Base-by-base conservation (phyloP, 1,284 basidiomycete genomes). In the Rhodotorula sp. region DNA sequence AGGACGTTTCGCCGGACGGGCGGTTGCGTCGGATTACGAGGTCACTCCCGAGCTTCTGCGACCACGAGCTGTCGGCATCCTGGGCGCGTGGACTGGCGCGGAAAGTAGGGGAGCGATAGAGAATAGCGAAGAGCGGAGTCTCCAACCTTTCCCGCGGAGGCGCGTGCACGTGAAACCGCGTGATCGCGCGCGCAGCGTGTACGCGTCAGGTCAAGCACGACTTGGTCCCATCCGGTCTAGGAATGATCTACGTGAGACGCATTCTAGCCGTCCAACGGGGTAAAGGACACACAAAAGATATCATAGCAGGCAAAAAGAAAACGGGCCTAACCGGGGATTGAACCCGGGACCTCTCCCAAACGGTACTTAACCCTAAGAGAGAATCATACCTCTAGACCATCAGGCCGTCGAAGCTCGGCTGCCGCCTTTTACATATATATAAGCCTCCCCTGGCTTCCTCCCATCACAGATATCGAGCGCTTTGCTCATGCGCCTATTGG, bases 371-470 rank as follows among this genome's bases (percentile, higher is more conserved):
- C 67, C 67, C 67, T 68, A 68, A 68, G 67, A 58, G 58, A 44
- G 67, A 68, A 68, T 68, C 67, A 68, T 68, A 33, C 67, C 67
- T 58, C 67, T 68, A 68, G 67, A 68, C 67, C 67, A 68, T 68
- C 67, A 62, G 67, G 67, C 60, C 67, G 18, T 22, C 49, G 2
- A 12, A 12, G 49, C n/a, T n/a, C 4, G 37, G 37, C 37, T 12
- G 37, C 10, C 0, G 37, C 12, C 8, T 12, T 42, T 14, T 14
- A 12, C 37, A 42, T 37, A 5, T 8, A 37, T 37, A n/a, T n/a
- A n/a, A n/a, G n/a, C n/a, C n/a, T n/a, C n/a, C n/a, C n/a, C n/a
- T n/a, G n/a, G n/a, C n/a, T n/a, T n/a, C n/a, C n/a, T n/a, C n/a
- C n/a, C n/a, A n/a, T n/a, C n/a, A n/a, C n/a, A n/a, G n/a, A n/a